A percentile compares a stretch with the other conserved stretches of the same genome.
Evolutionary conservation across 2,329 filamentous ascomycete species (phyloP).

Genomic region (Keithomyces neogunnii): DNA sequence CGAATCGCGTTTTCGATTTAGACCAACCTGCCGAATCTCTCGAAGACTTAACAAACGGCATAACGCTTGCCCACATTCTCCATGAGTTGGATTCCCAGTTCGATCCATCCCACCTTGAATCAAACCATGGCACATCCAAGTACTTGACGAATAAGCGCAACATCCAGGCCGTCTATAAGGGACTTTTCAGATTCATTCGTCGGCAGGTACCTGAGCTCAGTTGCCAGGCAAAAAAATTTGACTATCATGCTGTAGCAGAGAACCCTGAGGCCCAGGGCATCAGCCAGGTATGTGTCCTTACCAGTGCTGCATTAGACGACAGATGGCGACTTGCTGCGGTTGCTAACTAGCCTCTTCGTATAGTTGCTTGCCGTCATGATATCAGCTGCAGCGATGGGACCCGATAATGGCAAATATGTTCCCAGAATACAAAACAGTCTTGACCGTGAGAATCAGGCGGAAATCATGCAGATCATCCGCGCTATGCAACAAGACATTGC

Average conservation of each 20-base stretch:
- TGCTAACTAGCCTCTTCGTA: slow-evolving; percentile 14
- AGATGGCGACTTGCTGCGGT: slow-evolving; percentile 4
- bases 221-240: slow-evolving; percentile 41
- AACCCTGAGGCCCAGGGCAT: slow-evolving; percentile 47
- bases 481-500: slow-evolving; percentile 29
- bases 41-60: slow-evolving; percentile 43
- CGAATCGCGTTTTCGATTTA: slow-evolving; percentile 33
- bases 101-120: slow-evolving; percentile 44
- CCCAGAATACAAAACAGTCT: slow-evolving; percentile 31
- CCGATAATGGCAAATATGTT: slow-evolving; percentile 47
- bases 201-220: slow-evolving; percentile 42
- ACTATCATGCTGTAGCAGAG: slow-evolving; percentile 51
- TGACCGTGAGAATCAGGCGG: slow-evolving; percentile 33
- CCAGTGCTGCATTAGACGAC: background rate
- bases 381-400: slow-evolving; percentile 50
- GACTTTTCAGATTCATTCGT: slow-evolving; percentile 46
- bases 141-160: slow-evolving; percentile 42
- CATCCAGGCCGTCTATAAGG: slow-evolving; percentile 46
- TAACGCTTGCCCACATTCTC: slow-evolving; percentile 46
- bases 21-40: slow-evolving; percentile 39
- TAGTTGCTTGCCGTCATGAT: slow-evolving; percentile 56
- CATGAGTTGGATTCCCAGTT: slow-evolving; percentile 51
- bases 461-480: slow-evolving; percentile 37
- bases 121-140: slow-evolving; percentile 31
- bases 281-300: slow-evolving; percentile 32